Percentiles rank a stretch among this genome's conserved stretches.
Evolutionary conservation across 768 basidiomycete genomes (phyloP).

Genomic region (Pisolithus tinctorius): DNA sequence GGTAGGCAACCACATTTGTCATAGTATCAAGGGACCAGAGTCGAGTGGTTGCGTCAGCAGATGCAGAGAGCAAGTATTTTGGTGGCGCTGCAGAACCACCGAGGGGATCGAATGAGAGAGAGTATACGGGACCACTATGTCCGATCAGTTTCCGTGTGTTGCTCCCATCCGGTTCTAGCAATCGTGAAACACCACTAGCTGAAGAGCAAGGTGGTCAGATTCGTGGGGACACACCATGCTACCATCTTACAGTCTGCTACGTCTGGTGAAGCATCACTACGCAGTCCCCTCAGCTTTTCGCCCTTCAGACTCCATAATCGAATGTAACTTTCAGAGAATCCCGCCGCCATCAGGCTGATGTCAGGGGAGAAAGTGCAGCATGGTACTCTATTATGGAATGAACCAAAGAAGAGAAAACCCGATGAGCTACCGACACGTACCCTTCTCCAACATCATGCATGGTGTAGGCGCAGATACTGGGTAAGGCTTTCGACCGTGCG

Average conservation of each 20-base stretch:
- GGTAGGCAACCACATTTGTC: constrained; percentile 90
- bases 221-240: background rate
- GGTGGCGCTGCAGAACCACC: constrained; percentile 83
- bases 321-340: constrained; percentile 94
- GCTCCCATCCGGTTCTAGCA: constrained; percentile 70
- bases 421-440: constrained; percentile 38
- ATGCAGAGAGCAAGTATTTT: constrained; percentile 82
- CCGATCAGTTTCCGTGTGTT: constrained; percentile 94
- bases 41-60: constrained; percentile 85
- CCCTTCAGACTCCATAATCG: constrained; percentile 93
- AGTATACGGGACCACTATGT: constrained; percentile 95
- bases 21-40: constrained; percentile 96
- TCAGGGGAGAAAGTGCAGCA: constrained; percentile 88
- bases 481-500: constrained; percentile 57
- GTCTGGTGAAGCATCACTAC: constrained; percentile 66
- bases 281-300: constrained; percentile 71
- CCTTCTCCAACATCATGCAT: constrained; percentile 93
- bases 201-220: constrained; percentile 1
- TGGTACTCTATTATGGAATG: constrained; percentile 50
- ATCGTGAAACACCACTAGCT: constrained; percentile 54
- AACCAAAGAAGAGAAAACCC: constrained; percentile 6
- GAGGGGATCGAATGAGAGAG: constrained; percentile 87
- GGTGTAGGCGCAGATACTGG: constrained; percentile 94
- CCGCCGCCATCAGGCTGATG: constrained; percentile 87
- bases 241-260: constrained; percentile 61